Evolutionary conservation across 2,329 filamentous ascomycete species (phyloP).

Genomic region (Escovopsis weberi): DNA sequence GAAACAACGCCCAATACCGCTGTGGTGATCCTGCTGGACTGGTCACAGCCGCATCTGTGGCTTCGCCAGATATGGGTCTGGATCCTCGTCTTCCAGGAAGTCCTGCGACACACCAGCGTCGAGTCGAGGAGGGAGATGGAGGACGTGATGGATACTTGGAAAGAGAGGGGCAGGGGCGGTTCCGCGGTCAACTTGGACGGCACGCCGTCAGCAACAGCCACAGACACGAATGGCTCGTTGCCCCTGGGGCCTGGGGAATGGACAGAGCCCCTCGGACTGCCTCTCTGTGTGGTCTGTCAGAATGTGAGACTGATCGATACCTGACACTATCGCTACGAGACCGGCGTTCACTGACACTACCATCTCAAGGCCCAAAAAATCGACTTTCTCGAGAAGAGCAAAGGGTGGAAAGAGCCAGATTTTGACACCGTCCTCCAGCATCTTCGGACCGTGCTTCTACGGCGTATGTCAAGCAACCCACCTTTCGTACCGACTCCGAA

Average conservation of each 20-base stretch:
- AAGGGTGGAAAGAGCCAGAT: slow-evolving; percentile 88
- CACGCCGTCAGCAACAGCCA: slow-evolving; percentile 38
- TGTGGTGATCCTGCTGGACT: slow-evolving; percentile 85
- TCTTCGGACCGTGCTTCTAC: slow-evolving; percentile 74
- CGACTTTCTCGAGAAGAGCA: slow-evolving; percentile 75
- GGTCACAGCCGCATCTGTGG: slow-evolving; percentile 90
- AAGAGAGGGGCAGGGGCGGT: slow-evolving; percentile 56
- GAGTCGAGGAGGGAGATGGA: slow-evolving; percentile 75
- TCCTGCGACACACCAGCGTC: slow-evolving; percentile 57
- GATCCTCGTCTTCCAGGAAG: slow-evolving; percentile 69
- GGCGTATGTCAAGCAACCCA: slow-evolving; percentile 43
- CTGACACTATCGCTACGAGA: slow-evolving; percentile 3
- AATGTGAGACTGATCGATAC: slow-evolving; percentile 45
- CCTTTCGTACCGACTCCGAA: neutral
- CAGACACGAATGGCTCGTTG: slow-evolving; percentile 53
- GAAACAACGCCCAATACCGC: slow-evolving; percentile 75
- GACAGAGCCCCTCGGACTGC: slow-evolving; percentile 77
- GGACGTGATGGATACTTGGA: slow-evolving; percentile 68
- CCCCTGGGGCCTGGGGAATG: slow-evolving; percentile 82
- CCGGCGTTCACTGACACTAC: slow-evolving; percentile 8
- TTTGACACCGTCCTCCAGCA: slow-evolving; percentile 95
- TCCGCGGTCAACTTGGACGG: slow-evolving; percentile 49
- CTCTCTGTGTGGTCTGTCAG: slow-evolving; percentile 89
- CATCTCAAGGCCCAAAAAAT: slow-evolving; percentile 62
- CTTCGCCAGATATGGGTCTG: slow-evolving; percentile 77